phyloP scores from a whole-genome alignment of 1,284 basidiomycete genomes.

The Hortiboletus rubellus region DNA sequence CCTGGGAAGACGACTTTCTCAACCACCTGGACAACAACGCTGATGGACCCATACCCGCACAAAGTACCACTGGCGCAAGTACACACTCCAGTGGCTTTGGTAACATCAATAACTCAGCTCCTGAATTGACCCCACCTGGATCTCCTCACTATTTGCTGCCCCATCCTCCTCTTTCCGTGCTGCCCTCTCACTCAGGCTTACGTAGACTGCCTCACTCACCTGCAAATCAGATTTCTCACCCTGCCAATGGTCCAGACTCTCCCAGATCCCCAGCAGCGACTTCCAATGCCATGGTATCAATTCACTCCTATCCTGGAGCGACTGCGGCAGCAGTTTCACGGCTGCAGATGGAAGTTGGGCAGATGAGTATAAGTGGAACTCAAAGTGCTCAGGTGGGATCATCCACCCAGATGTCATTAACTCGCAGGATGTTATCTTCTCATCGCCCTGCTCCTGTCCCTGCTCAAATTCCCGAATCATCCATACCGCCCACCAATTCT shows the following conservation, averaged over 20 bases:
- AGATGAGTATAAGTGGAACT: neutral
- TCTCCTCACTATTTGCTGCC: too few species aligned
- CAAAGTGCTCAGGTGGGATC: neutral
- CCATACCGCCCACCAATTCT: neutral
- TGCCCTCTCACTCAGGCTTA: too few species aligned
- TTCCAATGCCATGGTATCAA: neutral
- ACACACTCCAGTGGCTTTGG: too few species aligned
- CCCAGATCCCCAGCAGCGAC: too few species aligned
- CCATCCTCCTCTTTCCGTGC: too few species aligned
- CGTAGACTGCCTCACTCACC: too few species aligned
- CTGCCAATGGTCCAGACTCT: too few species aligned
- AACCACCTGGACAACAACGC: neutral
- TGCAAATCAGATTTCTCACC: too few species aligned
- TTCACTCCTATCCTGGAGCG: too few species aligned
- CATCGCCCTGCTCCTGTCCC: neutral
- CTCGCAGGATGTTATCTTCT: neutral
- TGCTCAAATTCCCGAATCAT: neutral
- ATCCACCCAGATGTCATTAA: neutral
- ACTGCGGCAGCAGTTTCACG: neutral
- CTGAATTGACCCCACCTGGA: too few species aligned
- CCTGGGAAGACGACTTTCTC: slow-evolving; percentile 1
- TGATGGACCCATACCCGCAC: neutral
- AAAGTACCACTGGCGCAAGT: too few species aligned
- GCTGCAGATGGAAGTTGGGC: neutral
- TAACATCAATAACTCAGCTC: too few species aligned